phyloP scores from a whole-genome alignment of 495 filamentous ascomycete species.

The Achaetomiella virescens region DNA sequence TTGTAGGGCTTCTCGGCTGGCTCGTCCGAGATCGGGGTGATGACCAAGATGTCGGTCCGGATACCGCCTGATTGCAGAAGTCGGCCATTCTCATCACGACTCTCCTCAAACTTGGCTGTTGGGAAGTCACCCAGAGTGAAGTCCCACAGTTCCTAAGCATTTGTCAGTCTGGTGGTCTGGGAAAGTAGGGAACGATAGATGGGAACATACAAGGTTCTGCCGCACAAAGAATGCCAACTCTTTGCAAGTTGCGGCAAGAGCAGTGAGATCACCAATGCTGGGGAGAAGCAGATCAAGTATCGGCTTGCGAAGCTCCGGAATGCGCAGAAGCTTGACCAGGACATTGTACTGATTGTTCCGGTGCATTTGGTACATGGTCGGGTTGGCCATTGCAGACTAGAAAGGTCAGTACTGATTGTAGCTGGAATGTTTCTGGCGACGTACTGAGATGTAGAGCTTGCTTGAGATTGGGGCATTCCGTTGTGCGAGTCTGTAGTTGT shows the following conservation, averaged over 20 bases:
- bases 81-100: not conserved
- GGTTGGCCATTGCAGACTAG: not conserved
- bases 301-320: not conserved
- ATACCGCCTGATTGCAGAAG: not conserved
- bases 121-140: not conserved
- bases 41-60: conserved; percentile 9
- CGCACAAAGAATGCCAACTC: not conserved
- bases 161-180: not conserved
- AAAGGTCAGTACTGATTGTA: too few species aligned
- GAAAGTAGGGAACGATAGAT: not conserved
- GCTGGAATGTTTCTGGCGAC: not conserved
- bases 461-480: not conserved
- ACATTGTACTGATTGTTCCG: not conserved
- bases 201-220: not conserved
- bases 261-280: conserved; percentile 12
- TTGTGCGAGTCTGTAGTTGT: not conserved
- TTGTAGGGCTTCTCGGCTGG: conserved; percentile 6
- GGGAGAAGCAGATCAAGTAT: conserved; percentile 9
- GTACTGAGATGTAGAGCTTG: conserved; percentile 4
- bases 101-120: not conserved
- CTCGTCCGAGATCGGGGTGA: conserved; percentile 5
- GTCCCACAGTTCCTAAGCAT: conserved; percentile 12
- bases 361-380: not conserved
- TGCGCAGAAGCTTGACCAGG: conserved; percentile 3
- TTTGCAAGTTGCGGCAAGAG: conserved; percentile 15